Evolutionary conservation across 441 rosid species (phyloP).

Genomic region (Populus tomentosa): DNA sequence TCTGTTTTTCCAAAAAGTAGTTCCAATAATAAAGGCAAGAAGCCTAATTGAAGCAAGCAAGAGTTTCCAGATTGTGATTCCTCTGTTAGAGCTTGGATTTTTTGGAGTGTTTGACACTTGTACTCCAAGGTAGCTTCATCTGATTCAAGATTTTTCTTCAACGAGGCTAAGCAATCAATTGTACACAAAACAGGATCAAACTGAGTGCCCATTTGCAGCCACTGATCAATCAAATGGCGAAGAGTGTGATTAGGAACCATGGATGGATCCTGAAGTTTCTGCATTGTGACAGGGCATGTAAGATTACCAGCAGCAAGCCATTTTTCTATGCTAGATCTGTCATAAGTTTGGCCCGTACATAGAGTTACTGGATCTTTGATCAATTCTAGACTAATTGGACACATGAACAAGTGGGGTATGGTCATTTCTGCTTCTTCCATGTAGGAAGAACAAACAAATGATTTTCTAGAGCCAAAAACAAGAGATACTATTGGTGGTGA

Average conservation of each 20-base stretch:
- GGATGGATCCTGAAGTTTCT: slow-evolving; percentile 46
- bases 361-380: slow-evolving; percentile 63
- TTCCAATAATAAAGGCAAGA: slow-evolving; percentile 7
- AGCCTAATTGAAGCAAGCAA: slow-evolving; percentile 34
- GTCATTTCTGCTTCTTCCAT: slow-evolving; percentile 34
- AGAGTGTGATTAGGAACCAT: slow-evolving; percentile 57
- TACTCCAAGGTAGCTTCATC: slow-evolving; percentile 18
- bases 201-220: slow-evolving; percentile 33
- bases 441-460: slow-evolving; percentile 5
- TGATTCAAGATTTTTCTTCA: slow-evolving; percentile 36
- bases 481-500: neutral
- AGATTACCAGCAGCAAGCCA: slow-evolving; percentile 59
- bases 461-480: neutral
- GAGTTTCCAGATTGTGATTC: slow-evolving; percentile 25
- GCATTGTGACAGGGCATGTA: slow-evolving; percentile 68
- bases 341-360: slow-evolving; percentile 70
- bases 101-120: slow-evolving; percentile 30
- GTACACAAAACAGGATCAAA: slow-evolving; percentile 12
- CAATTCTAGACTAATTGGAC: slow-evolving; percentile 61
- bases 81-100: slow-evolving; percentile 15
- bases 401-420: slow-evolving; percentile 51
- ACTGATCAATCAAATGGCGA: slow-evolving; percentile 50
- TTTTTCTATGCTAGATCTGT: slow-evolving; percentile 49
- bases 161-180: slow-evolving; percentile 21
- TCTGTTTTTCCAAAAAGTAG: slow-evolving; percentile 30